phyloP scores from a whole-genome alignment of 2,329 filamentous ascomycete genomes.

The Ophiosphaerella narmari region DNA sequence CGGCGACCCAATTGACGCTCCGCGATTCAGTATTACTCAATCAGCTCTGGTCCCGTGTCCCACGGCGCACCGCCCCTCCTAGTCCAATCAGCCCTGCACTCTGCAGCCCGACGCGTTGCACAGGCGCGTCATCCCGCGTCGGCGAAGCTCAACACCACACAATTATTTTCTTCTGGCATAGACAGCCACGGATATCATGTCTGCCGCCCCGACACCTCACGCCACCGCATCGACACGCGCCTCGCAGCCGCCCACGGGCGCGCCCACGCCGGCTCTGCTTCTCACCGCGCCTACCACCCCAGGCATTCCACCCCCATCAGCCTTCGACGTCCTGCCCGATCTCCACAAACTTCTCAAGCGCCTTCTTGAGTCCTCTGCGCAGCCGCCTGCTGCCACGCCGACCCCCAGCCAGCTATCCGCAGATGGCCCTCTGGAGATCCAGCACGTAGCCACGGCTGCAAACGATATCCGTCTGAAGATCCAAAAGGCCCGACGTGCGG shows the following conservation, averaged over 20 bases:
- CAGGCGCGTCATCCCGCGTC: slow-evolving; percentile 25
- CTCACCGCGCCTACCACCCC: slow-evolving; percentile 47
- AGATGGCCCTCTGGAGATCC: slow-evolving; percentile 60
- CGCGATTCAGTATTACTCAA: slow-evolving; percentile 4
- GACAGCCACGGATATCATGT: slow-evolving; percentile 31
- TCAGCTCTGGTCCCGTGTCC: slow-evolving; percentile 3
- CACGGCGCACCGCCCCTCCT: slow-evolving; percentile 10
- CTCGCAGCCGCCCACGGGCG: slow-evolving; percentile 38
- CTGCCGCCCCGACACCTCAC: slow-evolving; percentile 39
- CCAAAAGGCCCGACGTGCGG: slow-evolving; percentile 72
- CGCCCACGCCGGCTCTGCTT: slow-evolving; percentile 33
- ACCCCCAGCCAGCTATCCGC: slow-evolving; percentile 29
- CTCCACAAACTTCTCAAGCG: slow-evolving; percentile 78
- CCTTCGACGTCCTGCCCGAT: slow-evolving; percentile 83
- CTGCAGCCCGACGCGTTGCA: slow-evolving; percentile 18
- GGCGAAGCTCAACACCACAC: slow-evolving; percentile 26
- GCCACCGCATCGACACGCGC: slow-evolving; percentile 37
- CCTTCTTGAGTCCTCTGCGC: slow-evolving; percentile 60
- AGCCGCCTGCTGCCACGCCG: slow-evolving; percentile 31
- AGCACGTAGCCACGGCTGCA: slow-evolving; percentile 79
- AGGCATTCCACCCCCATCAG: slow-evolving; percentile 74
- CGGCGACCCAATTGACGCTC: slow-evolving; percentile 9
- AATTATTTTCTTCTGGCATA: slow-evolving; percentile 9
- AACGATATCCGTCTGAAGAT: slow-evolving; percentile 82
- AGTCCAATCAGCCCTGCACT: slow-evolving; percentile 17